Percentiles rank a stretch among this genome's conserved stretches.
phyloP scores from a whole-genome alignment of 2,329 filamentous ascomycete species.

The Ophiostoma ips region DNA sequence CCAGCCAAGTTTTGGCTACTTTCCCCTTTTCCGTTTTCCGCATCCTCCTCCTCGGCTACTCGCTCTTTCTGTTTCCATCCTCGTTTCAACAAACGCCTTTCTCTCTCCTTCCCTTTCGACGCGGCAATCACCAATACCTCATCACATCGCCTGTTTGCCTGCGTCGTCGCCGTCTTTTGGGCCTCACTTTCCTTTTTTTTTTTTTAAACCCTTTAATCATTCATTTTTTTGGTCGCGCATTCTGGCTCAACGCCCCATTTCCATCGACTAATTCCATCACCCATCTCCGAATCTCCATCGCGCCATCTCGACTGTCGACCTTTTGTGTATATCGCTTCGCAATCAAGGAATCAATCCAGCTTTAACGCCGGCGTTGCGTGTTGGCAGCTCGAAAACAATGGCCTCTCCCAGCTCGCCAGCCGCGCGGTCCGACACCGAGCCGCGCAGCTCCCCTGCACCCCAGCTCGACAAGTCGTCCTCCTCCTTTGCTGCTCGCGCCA shows the following conservation, averaged over 20 bases:
- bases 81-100: not conserved
- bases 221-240: no score
- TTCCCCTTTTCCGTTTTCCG: not conserved
- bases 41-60: not conserved
- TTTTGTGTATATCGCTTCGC: no score
- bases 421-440: conserved; percentile 31
- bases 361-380: not conserved
- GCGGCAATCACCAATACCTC: not conserved
- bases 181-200: not conserved
- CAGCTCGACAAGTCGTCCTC: conserved; percentile 31
- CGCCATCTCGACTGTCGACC: no score
- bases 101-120: not conserved
- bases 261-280: not conserved
- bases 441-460: conserved; percentile 29
- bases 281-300: no score
- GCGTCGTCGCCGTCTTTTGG: not conserved
- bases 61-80: not conserved
- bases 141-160: not conserved
- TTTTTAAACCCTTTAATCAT: no score
- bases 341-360: not conserved
- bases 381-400: conserved; percentile 7
- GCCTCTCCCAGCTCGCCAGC: conserved; percentile 25
- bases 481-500: conserved; percentile 33
- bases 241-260: no score
- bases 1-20: conserved; percentile 3